Base-by-base conservation (phyloP, 75 land plant species). In the Cryptomeria japonica region DNA sequence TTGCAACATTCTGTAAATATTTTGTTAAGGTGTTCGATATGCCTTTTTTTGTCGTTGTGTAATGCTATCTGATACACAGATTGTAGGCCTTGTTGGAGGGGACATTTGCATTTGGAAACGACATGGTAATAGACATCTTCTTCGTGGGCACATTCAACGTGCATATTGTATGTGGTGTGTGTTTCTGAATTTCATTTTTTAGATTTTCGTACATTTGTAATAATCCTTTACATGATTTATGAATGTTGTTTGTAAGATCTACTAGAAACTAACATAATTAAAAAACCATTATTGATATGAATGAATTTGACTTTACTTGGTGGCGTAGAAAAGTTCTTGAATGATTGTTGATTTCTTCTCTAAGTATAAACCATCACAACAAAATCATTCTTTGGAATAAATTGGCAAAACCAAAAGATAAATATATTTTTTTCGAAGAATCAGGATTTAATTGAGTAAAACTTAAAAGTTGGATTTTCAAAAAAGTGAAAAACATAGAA, bases 31-130 rank as follows among this genome's bases (percentile, higher is more conserved):
- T 73, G 37, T 73, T 73, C 15, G 13, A 32, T 32, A 73, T 34
- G 37, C 77, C 37, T 2, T 31, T 73, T 31, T 73, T 64, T 64
- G 22, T 3, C 32, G 76, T 8, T 9, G 76, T 32, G 36, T 73
- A 11, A 32, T 10, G 32, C 36, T 32, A 31, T 32, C 37, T 11
- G 77, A 34, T 73, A 34, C 12, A 73, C 37, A 73, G 77, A 13
- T 73, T 73, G 77, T 73, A 34, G 77, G 77, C 3, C 77, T 73
- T 41, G 44, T 80, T 80, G 83, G 83, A 39, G 84, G 84, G 41
- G 51, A 82, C 84, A 82, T 82, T 82, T 82, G 84, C 84, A 82
- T 82, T 28, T 46, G 84, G 84, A 46, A 82, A 46, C 51, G 84
- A 0, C 84, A 82, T 82, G 84, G 84, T 42, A 82, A 46, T 44